Percentiles rank a stretch among this genome's conserved stretches.
Conservation (phyloP, 2,329 filamentous ascomycete species). For the Cladorrhinum sp. region DNA sequence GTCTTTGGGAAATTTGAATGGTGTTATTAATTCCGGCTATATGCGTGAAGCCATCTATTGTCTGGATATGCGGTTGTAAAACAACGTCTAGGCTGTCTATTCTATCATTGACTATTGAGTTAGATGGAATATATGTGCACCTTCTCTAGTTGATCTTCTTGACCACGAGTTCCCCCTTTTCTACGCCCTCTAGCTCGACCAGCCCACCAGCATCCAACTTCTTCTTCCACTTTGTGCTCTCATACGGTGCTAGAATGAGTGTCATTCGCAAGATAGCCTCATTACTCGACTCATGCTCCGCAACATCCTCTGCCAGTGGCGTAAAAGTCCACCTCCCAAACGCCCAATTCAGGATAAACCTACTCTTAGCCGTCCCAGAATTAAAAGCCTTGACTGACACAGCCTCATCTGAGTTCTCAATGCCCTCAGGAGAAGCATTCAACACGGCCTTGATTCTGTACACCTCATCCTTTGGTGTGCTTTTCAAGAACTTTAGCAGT, state of each 20-base stretch:
- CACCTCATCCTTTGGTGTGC: constrained; percentile 86
- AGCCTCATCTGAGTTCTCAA: constrained; percentile 52
- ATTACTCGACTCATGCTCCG: constrained; percentile 55
- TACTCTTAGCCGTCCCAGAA: constrained; percentile 28
- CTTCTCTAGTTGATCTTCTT: constrained; percentile 44
- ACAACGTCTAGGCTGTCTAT: background rate
- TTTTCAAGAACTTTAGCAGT: constrained; percentile 63
- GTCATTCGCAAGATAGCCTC: constrained; percentile 66
- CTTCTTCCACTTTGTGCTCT: constrained; percentile 75
- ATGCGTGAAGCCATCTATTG: no score
- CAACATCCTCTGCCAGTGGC: constrained; percentile 40
- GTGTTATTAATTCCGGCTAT: no score
- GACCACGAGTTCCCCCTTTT: constrained; percentile 50
- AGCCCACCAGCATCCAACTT: constrained; percentile 59
- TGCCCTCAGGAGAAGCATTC: constrained; percentile 42
- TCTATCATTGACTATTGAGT: background rate
- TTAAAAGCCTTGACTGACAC: constrained; percentile 32
- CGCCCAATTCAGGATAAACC: constrained; percentile 96
- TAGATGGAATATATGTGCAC: constrained; percentile 2
- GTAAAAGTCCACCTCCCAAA: constrained; percentile 96
- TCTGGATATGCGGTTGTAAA: no score
- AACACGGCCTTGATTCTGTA: constrained; percentile 85
- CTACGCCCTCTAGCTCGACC: constrained; percentile 46
- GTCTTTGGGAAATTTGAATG: no score
- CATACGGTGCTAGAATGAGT: constrained; percentile 69